Conservation (phyloP, 768 basidiomycete genomes). For the Suillus sp. region DNA sequence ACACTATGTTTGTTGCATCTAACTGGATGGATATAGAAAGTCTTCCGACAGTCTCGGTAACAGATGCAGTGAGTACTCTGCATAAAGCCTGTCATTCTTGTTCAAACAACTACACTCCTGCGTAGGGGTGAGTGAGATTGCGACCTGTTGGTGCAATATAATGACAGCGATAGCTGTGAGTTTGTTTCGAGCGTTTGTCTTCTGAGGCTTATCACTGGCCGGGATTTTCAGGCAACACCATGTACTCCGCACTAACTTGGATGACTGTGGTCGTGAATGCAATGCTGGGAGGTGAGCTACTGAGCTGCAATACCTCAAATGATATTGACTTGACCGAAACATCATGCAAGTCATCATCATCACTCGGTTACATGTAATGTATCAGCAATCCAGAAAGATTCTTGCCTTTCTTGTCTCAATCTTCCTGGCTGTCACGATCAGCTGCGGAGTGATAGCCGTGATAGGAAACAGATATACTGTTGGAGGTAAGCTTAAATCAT, state of each 20-base stretch:
- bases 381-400: conserved; percentile 4
- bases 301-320: too few species aligned
- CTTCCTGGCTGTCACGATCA: neutral
- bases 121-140: neutral
- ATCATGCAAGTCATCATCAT: neutral
- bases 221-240: neutral
- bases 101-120: neutral
- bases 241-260: neutral
- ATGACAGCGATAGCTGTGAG: neutral
- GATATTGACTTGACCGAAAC: neutral
- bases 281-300: conserved; percentile 5
- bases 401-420: neutral
- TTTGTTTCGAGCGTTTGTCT: neutral
- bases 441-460: neutral
- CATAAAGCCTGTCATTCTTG: neutral
- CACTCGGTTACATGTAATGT: conserved; percentile 1
- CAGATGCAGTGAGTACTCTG: neutral
- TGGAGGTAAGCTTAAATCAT: neutral
- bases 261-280: neutral
- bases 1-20: neutral
- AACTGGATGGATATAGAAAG: neutral
- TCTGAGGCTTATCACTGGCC: neutral
- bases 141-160: neutral
- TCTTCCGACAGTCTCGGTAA: neutral
- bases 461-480: neutral